These are phyloP conservation scores for Wickerhamomyces silvicola DNA, from an alignment of 805 yeast species.

Conservation along the genomic window DNA sequence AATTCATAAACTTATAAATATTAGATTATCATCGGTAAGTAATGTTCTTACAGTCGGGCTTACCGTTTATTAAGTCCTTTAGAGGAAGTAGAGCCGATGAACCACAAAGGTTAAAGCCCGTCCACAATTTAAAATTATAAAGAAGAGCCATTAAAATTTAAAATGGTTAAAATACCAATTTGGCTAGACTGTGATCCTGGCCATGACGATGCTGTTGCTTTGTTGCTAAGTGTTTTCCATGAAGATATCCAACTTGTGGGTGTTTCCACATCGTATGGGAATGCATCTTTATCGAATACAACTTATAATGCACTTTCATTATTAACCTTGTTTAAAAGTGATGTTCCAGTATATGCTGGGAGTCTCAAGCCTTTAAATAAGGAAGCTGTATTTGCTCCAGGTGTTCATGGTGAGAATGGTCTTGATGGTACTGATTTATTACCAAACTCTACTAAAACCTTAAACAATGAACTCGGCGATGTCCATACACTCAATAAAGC, in stretches of 20 bases:
- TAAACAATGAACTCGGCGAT: slow-evolving; percentile 29
- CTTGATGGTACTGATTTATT: slow-evolving; percentile 67
- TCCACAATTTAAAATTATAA: no score
- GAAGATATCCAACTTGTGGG: slow-evolving; percentile 36
- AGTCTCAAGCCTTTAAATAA: slow-evolving; percentile 50
- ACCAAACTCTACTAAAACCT: slow-evolving; percentile 36
- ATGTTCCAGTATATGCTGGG: slow-evolving; percentile 65
- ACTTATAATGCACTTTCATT: slow-evolving; percentile 64
- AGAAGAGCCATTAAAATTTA: no score
- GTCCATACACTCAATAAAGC: slow-evolving; percentile 33
- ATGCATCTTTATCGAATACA: slow-evolving; percentile 42
- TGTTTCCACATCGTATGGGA: slow-evolving; percentile 34
- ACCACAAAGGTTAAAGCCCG: no score
- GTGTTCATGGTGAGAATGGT: slow-evolving; percentile 71
- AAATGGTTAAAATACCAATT: slow-evolving; percentile 41
- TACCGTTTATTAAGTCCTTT: no score
- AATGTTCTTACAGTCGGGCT: no score
- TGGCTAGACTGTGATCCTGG: slow-evolving; percentile 96
- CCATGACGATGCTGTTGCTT: slow-evolving; percentile 79
- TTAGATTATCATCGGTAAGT: no score
- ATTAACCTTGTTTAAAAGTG: slow-evolving; percentile 48
- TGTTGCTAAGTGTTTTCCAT: slow-evolving; percentile 54
- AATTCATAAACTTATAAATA: no score
- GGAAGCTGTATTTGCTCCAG: slow-evolving; percentile 45
- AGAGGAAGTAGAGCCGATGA: no score